Conservation (phyloP, 2,329 filamentous ascomycete genomes). For the Pochonia chlamydosporia region DNA sequence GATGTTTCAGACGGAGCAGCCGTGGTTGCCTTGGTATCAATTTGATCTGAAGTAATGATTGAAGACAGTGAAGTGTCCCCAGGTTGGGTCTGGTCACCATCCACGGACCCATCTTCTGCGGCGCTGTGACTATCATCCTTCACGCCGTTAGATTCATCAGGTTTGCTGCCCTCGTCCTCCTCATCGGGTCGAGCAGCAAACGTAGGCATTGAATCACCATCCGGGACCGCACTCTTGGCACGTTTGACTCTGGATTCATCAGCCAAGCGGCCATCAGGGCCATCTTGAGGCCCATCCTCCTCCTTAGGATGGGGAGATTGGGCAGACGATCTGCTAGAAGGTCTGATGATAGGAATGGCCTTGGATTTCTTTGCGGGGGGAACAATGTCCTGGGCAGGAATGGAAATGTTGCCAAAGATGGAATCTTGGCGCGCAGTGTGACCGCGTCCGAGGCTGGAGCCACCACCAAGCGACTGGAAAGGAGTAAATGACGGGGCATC, state of each 20-base stretch:
- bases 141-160: slow-evolving; percentile 11
- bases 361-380: slow-evolving; percentile 70
- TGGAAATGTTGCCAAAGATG: slow-evolving; percentile 66
- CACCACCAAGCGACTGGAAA: slow-evolving; percentile 34
- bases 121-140: slow-evolving; percentile 16
- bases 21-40: slow-evolving; percentile 47
- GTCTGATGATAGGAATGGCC: slow-evolving; percentile 73
- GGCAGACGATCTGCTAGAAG: slow-evolving; percentile 45
- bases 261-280: slow-evolving; percentile 51
- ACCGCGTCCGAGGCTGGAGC: slow-evolving; percentile 41
- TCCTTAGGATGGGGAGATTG: slow-evolving; percentile 19
- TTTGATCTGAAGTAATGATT: slow-evolving; percentile 44
- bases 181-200: slow-evolving; percentile 56
- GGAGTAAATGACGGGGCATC: slow-evolving; percentile 75
- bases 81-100: slow-evolving; percentile 36
- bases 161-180: slow-evolving; percentile 7
- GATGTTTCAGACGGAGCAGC: slow-evolving; percentile 49
- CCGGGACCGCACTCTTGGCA: slow-evolving; percentile 56
- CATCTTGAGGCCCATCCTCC: slow-evolving; percentile 19
- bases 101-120: slow-evolving; percentile 25
- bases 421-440: slow-evolving; percentile 39
- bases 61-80: slow-evolving; percentile 50
- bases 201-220: slow-evolving; percentile 66
- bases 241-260: slow-evolving; percentile 72
- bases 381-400: slow-evolving; percentile 54